phyloP scores from a whole-genome alignment of 306 rosid species.

The Canavalia ensiformis region DNA sequence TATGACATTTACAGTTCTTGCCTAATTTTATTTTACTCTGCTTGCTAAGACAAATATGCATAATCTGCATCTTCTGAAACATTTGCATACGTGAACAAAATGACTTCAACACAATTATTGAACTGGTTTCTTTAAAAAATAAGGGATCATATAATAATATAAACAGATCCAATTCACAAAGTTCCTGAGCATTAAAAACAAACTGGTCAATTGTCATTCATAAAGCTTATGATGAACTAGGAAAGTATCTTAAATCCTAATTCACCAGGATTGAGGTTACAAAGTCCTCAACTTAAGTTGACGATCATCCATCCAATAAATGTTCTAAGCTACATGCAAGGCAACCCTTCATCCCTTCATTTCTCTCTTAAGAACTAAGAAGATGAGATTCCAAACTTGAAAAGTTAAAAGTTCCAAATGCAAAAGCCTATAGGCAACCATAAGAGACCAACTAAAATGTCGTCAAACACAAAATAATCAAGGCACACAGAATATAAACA shows the following conservation, averaged over 20 bases:
- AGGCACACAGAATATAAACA: constrained; percentile 1
- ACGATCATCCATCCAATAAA: constrained; percentile 35
- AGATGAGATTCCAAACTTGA: not conserved
- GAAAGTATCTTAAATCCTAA: constrained; percentile 21
- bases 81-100: constrained; percentile 18
- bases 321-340: constrained; percentile 15
- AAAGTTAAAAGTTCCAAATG: constrained; percentile 26
- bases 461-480: constrained; percentile 1
- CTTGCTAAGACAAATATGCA: not conserved
- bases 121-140: not conserved
- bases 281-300: constrained; percentile 6
- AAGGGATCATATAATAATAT: constrained; percentile 12
- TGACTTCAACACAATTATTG: constrained; percentile 14
- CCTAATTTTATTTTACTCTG: not conserved
- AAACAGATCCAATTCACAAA: not conserved
- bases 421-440: constrained; percentile 26
- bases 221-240: not conserved
- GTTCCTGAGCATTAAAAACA: constrained; percentile 15
- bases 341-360: not conserved
- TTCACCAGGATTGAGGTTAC: constrained; percentile 27
- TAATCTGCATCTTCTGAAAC: not conserved
- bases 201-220: not conserved
- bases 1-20: not conserved
- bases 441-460: constrained; percentile 30
- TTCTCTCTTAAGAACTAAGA: constrained; percentile 10